Percentiles rank a stretch among this genome's conserved stretches.
phyloP scores from a whole-genome alignment of 495 filamentous ascomycete genomes.

The Neurospora hispaniola region DNA sequence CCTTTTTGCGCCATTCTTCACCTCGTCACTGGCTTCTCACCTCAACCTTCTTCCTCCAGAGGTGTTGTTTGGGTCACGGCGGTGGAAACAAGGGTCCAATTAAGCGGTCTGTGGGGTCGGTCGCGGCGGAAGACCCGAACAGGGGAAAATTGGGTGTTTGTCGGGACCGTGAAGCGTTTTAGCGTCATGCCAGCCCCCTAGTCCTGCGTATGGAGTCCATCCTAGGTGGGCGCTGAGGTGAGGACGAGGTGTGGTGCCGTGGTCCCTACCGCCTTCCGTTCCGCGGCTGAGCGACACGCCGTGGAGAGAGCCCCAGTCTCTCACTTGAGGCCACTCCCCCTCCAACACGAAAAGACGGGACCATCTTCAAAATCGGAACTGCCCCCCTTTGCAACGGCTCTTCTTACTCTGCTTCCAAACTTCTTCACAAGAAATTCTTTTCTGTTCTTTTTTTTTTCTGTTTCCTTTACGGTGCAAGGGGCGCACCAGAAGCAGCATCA shows the following conservation, averaged over 20 bases:
- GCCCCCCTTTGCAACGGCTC: neutral
- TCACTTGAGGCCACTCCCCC: neutral
- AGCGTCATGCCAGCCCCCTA: neutral
- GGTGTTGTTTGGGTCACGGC: neutral
- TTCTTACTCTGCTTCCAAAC: neutral
- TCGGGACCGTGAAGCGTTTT: neutral
- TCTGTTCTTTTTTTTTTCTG: neutral
- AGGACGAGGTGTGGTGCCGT: neutral
- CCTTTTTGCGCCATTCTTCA: neutral
- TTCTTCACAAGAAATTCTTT: neutral
- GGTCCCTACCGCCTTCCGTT: neutral
- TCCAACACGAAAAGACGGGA: neutral
- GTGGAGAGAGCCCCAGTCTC: neutral
- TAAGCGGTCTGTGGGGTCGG: neutral
- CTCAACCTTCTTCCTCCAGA: neutral
- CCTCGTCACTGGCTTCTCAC: neutral
- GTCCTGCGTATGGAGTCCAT: neutral
- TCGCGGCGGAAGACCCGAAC: neutral
- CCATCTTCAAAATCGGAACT: neutral
- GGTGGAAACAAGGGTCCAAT: neutral
- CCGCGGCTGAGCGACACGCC: neutral
- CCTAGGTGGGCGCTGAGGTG: neutral
- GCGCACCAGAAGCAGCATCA: neutral
- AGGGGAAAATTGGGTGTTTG: neutral
- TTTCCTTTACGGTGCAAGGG: neutral